Evolutionary conservation across 2,329 filamentous ascomycete species (phyloP).

Genomic region (Mycosphaerelloides madeirae): DNA sequence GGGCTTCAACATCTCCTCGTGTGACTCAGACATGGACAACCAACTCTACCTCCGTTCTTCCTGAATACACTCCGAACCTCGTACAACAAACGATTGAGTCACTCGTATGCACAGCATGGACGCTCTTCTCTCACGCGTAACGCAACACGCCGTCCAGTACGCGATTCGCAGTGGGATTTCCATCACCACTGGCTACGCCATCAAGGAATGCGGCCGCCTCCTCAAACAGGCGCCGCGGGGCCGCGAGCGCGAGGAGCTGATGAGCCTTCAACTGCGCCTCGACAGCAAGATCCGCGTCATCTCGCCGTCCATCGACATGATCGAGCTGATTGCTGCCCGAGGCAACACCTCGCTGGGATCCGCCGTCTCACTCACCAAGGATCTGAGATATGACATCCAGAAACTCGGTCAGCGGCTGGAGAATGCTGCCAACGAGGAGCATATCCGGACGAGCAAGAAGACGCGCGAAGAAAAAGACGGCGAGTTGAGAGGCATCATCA

Average conservation of each 20-base stretch:
- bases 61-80: neutral
- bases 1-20: too few relatives aligned
- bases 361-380: constrained; percentile 75
- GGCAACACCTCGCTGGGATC: constrained; percentile 81
- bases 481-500: constrained; percentile 65
- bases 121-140: constrained; percentile 59
- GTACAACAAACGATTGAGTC: constrained; percentile 4
- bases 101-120: constrained; percentile 64
- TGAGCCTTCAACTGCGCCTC: constrained; percentile 65
- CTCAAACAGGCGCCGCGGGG: constrained; percentile 72
- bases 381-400: constrained; percentile 77
- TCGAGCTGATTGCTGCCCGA: constrained; percentile 76
- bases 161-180: constrained; percentile 83
- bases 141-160: constrained; percentile 83
- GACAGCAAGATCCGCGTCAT: constrained; percentile 90
- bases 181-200: constrained; percentile 78
- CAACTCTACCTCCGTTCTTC: neutral
- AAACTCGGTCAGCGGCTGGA: constrained; percentile 70
- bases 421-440: constrained; percentile 61
- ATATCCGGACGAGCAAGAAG: constrained; percentile 46
- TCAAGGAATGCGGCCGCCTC: constrained; percentile 73
- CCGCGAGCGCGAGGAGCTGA: constrained; percentile 63
- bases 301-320: constrained; percentile 84
- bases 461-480: constrained; percentile 54
- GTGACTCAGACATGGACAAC: constrained; percentile 2